Evolutionary conservation across 2,329 filamentous ascomycete species (phyloP).

Genomic region (Xylaria sp.): DNA sequence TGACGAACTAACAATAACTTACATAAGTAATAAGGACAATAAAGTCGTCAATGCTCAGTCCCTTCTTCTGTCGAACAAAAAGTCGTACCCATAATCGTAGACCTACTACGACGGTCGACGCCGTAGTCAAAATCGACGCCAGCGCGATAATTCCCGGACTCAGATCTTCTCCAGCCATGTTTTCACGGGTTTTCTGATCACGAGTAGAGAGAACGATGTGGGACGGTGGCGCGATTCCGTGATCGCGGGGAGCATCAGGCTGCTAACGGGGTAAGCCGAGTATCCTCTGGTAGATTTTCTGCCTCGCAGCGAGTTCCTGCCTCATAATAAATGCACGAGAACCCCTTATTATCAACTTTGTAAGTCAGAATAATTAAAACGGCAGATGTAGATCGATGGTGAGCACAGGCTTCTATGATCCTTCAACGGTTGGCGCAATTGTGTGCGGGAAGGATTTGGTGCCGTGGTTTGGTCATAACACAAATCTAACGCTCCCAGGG

Average conservation of each 20-base stretch:
- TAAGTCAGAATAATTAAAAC: neutral
- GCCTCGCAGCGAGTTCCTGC: neutral
- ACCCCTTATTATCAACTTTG: neutral
- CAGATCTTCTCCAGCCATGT: neutral
- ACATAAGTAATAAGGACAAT: conserved; percentile 4
- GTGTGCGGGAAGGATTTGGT: neutral
- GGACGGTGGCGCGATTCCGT: neutral
- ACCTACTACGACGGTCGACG: conserved; percentile 2
- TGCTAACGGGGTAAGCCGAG: neutral
- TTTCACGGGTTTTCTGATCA: neutral
- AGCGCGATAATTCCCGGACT: conserved; percentile 7
- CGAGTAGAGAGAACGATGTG: neutral
- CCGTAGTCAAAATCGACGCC: conserved; percentile 6
- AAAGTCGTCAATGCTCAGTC: neutral
- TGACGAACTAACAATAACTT: neutral
- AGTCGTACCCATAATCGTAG: conserved; percentile 11
- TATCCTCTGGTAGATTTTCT: neutral
- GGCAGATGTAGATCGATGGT: neutral
- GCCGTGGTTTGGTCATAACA: neutral
- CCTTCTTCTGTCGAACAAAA: neutral
- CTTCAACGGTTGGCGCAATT: neutral
- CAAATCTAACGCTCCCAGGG: conserved; percentile 2
- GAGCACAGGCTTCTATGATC: neutral
- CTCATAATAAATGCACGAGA: neutral
- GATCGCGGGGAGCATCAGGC: neutral